These are phyloP conservation scores for Hirschioporus abietinus DNA, from an alignment of 768 basidiomycete genomes.

Conservation along the genomic window DNA sequence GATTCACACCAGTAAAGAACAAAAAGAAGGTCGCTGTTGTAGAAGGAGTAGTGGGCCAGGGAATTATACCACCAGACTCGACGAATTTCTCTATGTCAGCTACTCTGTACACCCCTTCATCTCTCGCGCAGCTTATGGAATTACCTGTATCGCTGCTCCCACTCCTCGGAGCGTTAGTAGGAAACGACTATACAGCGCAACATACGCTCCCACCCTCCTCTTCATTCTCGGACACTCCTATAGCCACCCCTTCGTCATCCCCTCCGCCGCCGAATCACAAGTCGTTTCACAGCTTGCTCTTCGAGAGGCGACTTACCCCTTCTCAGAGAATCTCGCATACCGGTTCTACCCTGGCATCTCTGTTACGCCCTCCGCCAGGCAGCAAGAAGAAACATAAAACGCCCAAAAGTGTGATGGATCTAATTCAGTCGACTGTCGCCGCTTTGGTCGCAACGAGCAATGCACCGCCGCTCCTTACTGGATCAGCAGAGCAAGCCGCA, in stretches of 20 bases:
- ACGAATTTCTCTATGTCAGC: background rate
- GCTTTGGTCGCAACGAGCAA: constrained; percentile 40
- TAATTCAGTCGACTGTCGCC: constrained; percentile 65
- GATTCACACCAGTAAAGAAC: constrained; percentile 58
- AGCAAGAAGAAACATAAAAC: constrained; percentile 35
- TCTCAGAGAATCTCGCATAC: constrained; percentile 64
- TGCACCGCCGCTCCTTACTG: constrained; percentile 38
- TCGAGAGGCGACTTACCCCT: constrained; percentile 51
- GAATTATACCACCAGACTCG: constrained; percentile 5
- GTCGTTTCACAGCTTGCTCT: constrained; percentile 55
- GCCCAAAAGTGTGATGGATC: constrained; percentile 66
- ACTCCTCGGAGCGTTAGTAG: constrained; percentile 70
- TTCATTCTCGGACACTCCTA: background rate
- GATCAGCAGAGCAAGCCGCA: constrained; percentile 56
- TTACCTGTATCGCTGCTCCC: constrained; percentile 71
- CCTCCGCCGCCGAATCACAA: constrained; percentile 40
- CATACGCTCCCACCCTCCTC: constrained; percentile 12
- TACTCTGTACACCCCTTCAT: constrained; percentile 48
- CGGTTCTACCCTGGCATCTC: constrained; percentile 52
- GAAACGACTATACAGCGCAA: constrained; percentile 69
- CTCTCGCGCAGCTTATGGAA: constrained; percentile 58
- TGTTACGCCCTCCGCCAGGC: constrained; percentile 28
- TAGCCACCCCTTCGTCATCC: constrained; percentile 1
- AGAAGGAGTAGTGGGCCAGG: constrained; percentile 8
- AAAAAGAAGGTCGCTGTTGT: constrained; percentile 33